These are phyloP conservation scores for Microbotryomycetes sp. DNA, from an alignment of 1,284 basidiomycete species.

Conservation along the genomic window DNA sequence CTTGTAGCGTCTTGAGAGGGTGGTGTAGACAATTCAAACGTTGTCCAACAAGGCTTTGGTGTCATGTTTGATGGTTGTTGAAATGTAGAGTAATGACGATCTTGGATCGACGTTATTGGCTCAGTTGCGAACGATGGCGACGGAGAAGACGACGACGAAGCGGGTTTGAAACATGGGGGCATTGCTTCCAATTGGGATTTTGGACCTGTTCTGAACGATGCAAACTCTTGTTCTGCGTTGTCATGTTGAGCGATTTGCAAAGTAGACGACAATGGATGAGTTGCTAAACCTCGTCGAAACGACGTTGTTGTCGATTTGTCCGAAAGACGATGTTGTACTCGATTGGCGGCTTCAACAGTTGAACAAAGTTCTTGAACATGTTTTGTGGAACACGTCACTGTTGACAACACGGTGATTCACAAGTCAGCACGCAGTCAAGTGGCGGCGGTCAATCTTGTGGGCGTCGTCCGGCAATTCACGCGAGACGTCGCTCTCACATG, in stretches of 20 bases:
- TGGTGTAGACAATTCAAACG: not conserved
- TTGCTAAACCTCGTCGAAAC: not conserved
- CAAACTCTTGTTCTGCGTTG: not conserved
- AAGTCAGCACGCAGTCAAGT: too few species aligned
- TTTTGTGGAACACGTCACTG: not conserved
- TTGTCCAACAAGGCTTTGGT: too few species aligned
- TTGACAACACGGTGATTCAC: too few species aligned
- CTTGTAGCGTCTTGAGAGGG: not conserved
- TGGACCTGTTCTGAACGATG: not conserved
- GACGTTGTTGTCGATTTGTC: too few species aligned
- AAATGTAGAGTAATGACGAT: too few species aligned
- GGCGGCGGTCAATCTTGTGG: too few species aligned
- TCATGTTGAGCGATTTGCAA: not conserved
- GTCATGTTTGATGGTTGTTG: too few species aligned
- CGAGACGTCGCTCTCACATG: too few species aligned
- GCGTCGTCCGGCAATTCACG: too few species aligned
- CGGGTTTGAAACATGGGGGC: not conserved
- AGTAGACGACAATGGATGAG: not conserved
- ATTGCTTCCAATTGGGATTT: not conserved
- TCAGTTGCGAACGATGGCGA: not conserved
- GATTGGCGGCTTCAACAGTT: not conserved
- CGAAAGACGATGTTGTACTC: too few species aligned
- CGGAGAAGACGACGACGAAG: not conserved
- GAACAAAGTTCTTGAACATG: not conserved
- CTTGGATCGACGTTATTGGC: too few species aligned